A percentile compares a stretch with the other conserved stretches of the same genome.
Conservation (phyloP, 1,284 basidiomycete species). For the Malassezia nana region DNA sequence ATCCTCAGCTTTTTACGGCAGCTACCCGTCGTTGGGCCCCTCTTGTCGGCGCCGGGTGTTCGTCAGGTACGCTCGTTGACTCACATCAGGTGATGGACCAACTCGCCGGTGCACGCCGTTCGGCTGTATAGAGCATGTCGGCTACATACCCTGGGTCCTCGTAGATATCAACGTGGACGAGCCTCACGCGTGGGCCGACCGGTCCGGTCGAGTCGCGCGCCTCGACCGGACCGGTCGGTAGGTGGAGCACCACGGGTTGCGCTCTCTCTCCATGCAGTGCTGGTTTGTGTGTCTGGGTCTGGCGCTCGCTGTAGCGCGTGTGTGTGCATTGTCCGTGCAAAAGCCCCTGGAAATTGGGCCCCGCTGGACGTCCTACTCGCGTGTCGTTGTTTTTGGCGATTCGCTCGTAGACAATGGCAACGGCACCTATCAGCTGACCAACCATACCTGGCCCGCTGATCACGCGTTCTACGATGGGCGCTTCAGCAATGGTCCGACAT, state of each 20-base stretch:
- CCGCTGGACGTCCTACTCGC: conserved; percentile 1
- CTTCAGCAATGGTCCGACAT: conserved; percentile 24
- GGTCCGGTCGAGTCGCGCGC: too few species aligned
- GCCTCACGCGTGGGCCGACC: not conserved
- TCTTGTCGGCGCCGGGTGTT: conserved; percentile 65
- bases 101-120: conserved; percentile 50
- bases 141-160: not conserved
- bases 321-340: not conserved
- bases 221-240: too few species aligned
- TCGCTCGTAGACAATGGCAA: conserved; percentile 28
- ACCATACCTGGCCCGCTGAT: conserved; percentile 24
- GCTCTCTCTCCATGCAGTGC: not conserved
- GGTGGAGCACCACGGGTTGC: not conserved
- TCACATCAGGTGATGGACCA: conserved; percentile 47
- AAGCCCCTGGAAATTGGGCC: not conserved
- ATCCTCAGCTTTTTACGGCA: conserved; percentile 91
- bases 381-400: conserved; percentile 25
- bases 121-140: conserved; percentile 39
- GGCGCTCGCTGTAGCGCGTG: not conserved
- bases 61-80: conserved; percentile 41
- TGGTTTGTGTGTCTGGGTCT: not conserved
- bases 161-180: not conserved
- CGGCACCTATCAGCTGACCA: conserved; percentile 22
- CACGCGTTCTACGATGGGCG: conserved; percentile 22
- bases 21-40: conserved; percentile 77